Evolutionary conservation across 2,329 filamentous ascomycete species (phyloP).

Genomic region (Parastagonospora nodorum): DNA sequence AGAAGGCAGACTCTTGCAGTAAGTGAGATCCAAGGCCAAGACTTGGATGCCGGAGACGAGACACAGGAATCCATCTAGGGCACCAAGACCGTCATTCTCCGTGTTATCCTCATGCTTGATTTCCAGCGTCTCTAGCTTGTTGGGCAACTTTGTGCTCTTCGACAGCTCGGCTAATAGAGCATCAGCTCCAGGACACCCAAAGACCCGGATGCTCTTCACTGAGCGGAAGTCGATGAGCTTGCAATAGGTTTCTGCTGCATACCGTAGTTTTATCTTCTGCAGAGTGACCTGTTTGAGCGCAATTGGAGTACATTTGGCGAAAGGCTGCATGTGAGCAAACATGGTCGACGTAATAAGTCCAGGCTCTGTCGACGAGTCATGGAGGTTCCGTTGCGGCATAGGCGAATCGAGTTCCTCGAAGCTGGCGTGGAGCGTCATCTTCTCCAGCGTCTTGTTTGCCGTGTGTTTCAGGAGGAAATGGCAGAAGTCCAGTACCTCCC

Average conservation of each 20-base stretch:
- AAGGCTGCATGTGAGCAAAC: slow-evolving; percentile 54
- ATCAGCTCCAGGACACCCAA: slow-evolving; percentile 53
- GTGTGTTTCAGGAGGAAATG: slow-evolving; percentile 51
- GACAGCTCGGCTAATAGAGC: slow-evolving; percentile 54
- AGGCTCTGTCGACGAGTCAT: slow-evolving; percentile 53
- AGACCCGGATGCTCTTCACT: slow-evolving; percentile 50
- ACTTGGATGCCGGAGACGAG: slow-evolving; percentile 52
- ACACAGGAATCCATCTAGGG: slow-evolving; percentile 55
- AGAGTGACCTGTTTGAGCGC: slow-evolving; percentile 51
- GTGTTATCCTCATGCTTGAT: slow-evolving; percentile 55
- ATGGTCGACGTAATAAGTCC: slow-evolving; percentile 54
- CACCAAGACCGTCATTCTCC: slow-evolving; percentile 53
- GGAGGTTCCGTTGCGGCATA: slow-evolving; percentile 48
- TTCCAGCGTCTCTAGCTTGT: slow-evolving; percentile 51
- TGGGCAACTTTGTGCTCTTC: slow-evolving; percentile 52
- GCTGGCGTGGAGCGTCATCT: slow-evolving; percentile 54
- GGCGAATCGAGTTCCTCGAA: slow-evolving; percentile 48
- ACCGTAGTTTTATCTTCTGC: slow-evolving; percentile 52
- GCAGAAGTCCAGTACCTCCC: slow-evolving; percentile 51
- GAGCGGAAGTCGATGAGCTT: slow-evolving; percentile 53
- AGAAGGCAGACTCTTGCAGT: slow-evolving; percentile 49
- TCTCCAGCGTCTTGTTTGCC: slow-evolving; percentile 45
- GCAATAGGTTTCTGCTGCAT: slow-evolving; percentile 56
- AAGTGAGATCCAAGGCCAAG: slow-evolving; percentile 52
- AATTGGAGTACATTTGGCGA: slow-evolving; percentile 53